Conservation (phyloP, 2,329 filamentous ascomycete species). For the Teratosphaeria nubilosa region DNA sequence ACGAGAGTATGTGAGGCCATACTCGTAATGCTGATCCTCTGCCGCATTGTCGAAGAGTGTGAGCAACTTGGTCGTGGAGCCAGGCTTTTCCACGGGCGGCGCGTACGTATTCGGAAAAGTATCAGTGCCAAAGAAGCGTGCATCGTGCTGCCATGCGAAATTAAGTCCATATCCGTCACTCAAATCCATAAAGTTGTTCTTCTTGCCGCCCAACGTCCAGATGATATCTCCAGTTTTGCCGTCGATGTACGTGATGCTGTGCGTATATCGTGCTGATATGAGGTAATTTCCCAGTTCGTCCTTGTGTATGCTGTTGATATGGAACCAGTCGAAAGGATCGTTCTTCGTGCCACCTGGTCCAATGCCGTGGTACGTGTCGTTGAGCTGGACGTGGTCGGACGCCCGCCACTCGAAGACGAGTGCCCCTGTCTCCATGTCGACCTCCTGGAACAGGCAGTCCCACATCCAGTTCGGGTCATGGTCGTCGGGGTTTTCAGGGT, state of each 20-base stretch:
- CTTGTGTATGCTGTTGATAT: conserved; percentile 43
- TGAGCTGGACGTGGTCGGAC: conserved; percentile 32
- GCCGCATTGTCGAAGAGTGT: conserved; percentile 45
- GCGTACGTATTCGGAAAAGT: conserved; percentile 19
- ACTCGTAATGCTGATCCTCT: conserved; percentile 29
- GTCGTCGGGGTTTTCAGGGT: conserved; percentile 9
- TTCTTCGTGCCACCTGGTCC: conserved; percentile 30
- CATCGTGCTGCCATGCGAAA: conserved; percentile 27
- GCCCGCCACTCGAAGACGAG: conserved; percentile 40
- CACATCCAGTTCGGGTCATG: conserved; percentile 23
- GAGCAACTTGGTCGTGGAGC: conserved; percentile 33
- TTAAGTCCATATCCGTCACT: conserved; percentile 17
- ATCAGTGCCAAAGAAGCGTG: conserved; percentile 17
- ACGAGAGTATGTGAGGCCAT: conserved; percentile 19
- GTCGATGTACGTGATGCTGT: conserved; percentile 36
- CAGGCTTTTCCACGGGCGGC: conserved; percentile 10
- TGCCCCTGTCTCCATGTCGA: conserved; percentile 35
- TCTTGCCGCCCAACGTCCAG: conserved; percentile 40
- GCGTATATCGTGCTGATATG: conserved; percentile 34
- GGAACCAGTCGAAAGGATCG: conserved; percentile 43
- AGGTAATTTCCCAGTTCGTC: conserved; percentile 38
- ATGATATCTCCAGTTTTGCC: conserved; percentile 34
- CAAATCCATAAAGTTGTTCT: conserved; percentile 27
- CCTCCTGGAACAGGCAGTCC: conserved; percentile 37
- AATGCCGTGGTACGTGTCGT: conserved; percentile 26